phyloP scores from a whole-genome alignment of 176 grass and related monocot species.

The Eragrostis curvula region DNA sequence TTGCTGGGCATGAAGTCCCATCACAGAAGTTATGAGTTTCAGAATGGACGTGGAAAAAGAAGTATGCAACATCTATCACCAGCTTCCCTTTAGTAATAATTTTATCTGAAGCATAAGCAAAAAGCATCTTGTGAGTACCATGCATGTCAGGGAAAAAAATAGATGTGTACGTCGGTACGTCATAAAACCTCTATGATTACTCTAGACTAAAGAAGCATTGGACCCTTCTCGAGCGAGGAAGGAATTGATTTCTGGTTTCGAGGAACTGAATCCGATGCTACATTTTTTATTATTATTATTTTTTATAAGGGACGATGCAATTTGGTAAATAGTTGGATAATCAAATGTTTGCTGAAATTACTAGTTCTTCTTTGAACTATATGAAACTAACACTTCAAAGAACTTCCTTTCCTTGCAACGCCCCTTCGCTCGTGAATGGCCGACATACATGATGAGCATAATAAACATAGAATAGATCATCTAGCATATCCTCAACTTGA shows the following conservation, averaged over 20 bases:
- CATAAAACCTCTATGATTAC: background rate
- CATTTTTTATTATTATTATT: too few relatives aligned
- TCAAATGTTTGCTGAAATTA: background rate
- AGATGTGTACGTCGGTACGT: background rate
- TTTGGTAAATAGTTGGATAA: background rate
- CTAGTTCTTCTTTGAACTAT: background rate
- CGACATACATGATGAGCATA: background rate
- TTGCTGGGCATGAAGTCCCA: slow-evolving; percentile 64
- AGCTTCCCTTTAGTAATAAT: slow-evolving; percentile 58
- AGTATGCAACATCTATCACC: slow-evolving; percentile 73
- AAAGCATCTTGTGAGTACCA: background rate
- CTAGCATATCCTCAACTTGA: background rate
- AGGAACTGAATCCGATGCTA: background rate
- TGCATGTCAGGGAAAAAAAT: background rate
- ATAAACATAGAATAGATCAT: background rate
- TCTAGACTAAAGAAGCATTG: background rate
- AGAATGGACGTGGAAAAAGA: slow-evolving; percentile 62
- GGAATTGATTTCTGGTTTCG: background rate
- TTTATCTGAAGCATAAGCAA: slow-evolving; percentile 51
- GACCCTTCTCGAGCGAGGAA: background rate
- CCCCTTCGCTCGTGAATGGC: background rate
- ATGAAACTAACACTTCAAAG: background rate
- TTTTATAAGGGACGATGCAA: background rate
- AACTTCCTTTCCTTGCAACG: background rate
- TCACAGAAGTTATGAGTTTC: slow-evolving; percentile 81